Conservation (phyloP, 1,139 yeast genomes). For the Taphrina wiesneri region DNA sequence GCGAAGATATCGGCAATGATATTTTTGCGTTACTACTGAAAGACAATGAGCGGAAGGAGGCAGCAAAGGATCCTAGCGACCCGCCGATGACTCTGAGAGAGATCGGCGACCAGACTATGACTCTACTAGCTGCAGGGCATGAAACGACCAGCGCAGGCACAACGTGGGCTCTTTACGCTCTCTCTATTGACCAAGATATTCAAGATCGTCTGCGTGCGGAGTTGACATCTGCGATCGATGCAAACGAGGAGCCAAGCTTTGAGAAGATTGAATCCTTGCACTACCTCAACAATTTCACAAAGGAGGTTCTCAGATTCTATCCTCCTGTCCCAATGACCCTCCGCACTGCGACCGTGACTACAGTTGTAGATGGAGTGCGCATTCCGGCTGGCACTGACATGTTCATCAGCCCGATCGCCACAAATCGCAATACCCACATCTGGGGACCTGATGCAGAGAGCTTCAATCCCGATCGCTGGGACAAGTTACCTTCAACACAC, state of each 20-base stretch:
- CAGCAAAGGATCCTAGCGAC: slow-evolving; percentile 35
- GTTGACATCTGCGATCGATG: slow-evolving; percentile 34
- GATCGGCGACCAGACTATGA: slow-evolving; percentile 36
- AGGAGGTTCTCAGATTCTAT: slow-evolving; percentile 43
- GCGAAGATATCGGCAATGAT: slow-evolving; percentile 33
- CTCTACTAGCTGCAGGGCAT: slow-evolving; percentile 40
- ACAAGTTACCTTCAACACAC: slow-evolving; percentile 31
- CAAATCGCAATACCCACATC: slow-evolving; percentile 35
- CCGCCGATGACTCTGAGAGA: slow-evolving; percentile 36
- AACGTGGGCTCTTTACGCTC: slow-evolving; percentile 37
- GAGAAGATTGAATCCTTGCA: slow-evolving; percentile 36
- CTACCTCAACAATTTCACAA: slow-evolving; percentile 41
- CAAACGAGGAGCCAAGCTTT: slow-evolving; percentile 21
- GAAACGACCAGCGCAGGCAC: slow-evolving; percentile 39
- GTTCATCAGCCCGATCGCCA: slow-evolving; percentile 32
- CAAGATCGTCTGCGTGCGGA: slow-evolving; percentile 38
- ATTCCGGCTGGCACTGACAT: slow-evolving; percentile 37
- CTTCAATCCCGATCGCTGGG: slow-evolving; percentile 40
- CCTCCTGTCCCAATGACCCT: slow-evolving; percentile 44
- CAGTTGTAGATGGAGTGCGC: slow-evolving; percentile 24
- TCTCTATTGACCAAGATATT: slow-evolving; percentile 34
- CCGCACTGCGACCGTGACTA: slow-evolving; percentile 43
- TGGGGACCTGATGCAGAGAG: slow-evolving; percentile 39
- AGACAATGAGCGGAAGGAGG: slow-evolving; percentile 36
- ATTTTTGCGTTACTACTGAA: slow-evolving; percentile 36